Base-by-base conservation (phyloP, 108 stramenopile species). In the Cyclotella atomus region DNA sequence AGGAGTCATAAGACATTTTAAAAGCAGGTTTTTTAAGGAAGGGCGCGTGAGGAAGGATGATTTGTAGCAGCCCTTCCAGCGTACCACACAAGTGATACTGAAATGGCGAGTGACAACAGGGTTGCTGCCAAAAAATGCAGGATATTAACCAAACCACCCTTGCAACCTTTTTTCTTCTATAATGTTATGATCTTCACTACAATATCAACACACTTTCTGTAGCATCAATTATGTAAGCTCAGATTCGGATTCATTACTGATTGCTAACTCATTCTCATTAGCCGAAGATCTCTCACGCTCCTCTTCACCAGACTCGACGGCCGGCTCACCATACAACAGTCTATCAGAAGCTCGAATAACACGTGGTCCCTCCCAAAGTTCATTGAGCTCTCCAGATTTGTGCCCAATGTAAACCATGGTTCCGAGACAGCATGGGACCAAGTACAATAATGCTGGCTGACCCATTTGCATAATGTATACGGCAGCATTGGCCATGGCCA, bases 361-460 rank as follows among this genome's bases (percentile, higher is more conserved):
- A 33, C 62, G 63, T 24, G 91, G 81, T 20, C 86, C 87, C 10
- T 85, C 82, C 88, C 88, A 91, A 50, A 91, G 29, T 41, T 89
- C 87, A 30, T 59, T 65, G 5, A 88, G 62, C 30, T 91, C 87
- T 10, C 82, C 77, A 25, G 70, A 73, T 34, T 28, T 81, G 27
- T 77, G 73, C 16, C 87, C 87, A 41, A 91, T 59, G 50, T 71
- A 64, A 14, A 77, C 43, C 57, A 94, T 83, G 28, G 86, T 72
- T 1, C 89, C 89, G 14, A 95, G 70, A 33, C 88, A 89, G 72
- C 85, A 86, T 33, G 94, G 94, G 9, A 92, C 92, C 19, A 95
- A 61, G 75, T 95, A 95, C 33, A 95, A 76, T 14, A 95, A 66
- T 10, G 94, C 94, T 21, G 94, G 94, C 65, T 95, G 95, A 0